These are phyloP conservation scores for Podaxis carcinomalis DNA, from an alignment of 768 basidiomycete species.

Conservation along the genomic window DNA sequence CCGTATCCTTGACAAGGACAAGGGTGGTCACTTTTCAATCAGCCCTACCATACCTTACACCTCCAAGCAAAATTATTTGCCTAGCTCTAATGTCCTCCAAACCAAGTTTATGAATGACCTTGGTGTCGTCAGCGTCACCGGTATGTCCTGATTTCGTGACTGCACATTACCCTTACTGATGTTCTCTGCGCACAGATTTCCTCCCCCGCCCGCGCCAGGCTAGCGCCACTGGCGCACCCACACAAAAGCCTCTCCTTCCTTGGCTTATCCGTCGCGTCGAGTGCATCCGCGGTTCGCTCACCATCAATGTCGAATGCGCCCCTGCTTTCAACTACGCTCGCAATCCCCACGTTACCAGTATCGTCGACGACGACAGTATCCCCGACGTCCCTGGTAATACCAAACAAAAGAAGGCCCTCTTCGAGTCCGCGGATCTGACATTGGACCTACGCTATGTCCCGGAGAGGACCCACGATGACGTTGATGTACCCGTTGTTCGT, in stretches of 20 bases:
- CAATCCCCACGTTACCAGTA: constrained; percentile 60
- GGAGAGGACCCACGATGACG: constrained; percentile 44
- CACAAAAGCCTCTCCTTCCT: constrained; percentile 61
- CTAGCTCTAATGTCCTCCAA: constrained; percentile 81
- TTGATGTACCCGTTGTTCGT: constrained; percentile 43
- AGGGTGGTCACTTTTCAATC: constrained; percentile 92
- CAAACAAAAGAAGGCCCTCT: constrained; percentile 54
- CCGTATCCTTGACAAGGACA: constrained; percentile 82
- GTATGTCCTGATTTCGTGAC: constrained; percentile 28
- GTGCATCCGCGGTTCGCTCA: constrained; percentile 80
- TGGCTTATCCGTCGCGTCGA: constrained; percentile 87
- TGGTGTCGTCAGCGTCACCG: constrained; percentile 85
- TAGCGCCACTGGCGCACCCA: constrained; percentile 22
- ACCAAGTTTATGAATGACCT: constrained; percentile 89
- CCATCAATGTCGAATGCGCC: constrained; percentile 83
- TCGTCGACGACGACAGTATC: constrained; percentile 41
- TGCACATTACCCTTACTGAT: background rate
- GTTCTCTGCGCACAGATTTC: constrained; percentile 47
- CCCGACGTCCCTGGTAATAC: constrained; percentile 12
- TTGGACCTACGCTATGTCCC: constrained; percentile 78
- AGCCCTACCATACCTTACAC: constrained; percentile 65
- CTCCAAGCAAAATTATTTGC: constrained; percentile 80
- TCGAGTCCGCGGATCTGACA: constrained; percentile 50
- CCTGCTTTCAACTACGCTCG: constrained; percentile 97
- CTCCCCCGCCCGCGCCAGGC: constrained; percentile 61